Percentiles rank a stretch among this genome's conserved stretches.
Conservation (phyloP, 257 asterid genomes). For the Petunia axillaris region DNA sequence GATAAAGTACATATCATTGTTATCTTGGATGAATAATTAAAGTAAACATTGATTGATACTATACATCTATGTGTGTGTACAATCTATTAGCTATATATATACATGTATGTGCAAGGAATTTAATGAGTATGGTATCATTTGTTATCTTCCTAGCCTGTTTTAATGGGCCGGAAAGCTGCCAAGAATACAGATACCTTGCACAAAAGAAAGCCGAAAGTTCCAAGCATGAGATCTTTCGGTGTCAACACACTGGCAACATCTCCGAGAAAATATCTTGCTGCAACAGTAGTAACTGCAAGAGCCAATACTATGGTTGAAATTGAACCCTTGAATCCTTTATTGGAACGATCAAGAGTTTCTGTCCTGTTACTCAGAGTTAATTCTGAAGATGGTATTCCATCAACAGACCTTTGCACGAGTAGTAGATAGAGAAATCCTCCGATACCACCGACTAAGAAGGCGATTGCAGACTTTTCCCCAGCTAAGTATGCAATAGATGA, state of each 20-base stretch:
- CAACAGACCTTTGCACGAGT: conserved; percentile 75
- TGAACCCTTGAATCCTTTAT: conserved; percentile 50
- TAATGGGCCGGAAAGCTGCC: conserved; percentile 73
- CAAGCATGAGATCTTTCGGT: conserved; percentile 64
- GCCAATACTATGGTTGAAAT: conserved; percentile 44
- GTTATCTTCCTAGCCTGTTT: conserved; percentile 37
- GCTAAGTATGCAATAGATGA: conserved; percentile 48
- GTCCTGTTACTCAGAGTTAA: conserved; percentile 39
- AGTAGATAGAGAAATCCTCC: conserved; percentile 69
- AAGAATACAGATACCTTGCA: conserved; percentile 75
- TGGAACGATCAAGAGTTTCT: conserved; percentile 32
- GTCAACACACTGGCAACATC: conserved; percentile 51
- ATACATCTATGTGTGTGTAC: background rate
- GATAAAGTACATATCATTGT: background rate
- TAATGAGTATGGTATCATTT: conserved; percentile 25
- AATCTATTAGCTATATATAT: conserved; percentile 6
- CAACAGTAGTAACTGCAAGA: conserved; percentile 43
- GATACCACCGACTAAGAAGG: conserved; percentile 73
- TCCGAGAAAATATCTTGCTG: conserved; percentile 51
- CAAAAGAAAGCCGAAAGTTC: conserved; percentile 77
- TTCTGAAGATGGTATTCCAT: conserved; percentile 53
- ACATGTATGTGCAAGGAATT: conserved; percentile 1
- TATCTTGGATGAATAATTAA: background rate
- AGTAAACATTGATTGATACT: background rate
- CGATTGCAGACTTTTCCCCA: conserved; percentile 50